Evolutionary conservation across 23 red algal genomes (phyloP), one percentile per base, ranked within the genome.

Genomic region (Pyropia haitanensis): DNA sequence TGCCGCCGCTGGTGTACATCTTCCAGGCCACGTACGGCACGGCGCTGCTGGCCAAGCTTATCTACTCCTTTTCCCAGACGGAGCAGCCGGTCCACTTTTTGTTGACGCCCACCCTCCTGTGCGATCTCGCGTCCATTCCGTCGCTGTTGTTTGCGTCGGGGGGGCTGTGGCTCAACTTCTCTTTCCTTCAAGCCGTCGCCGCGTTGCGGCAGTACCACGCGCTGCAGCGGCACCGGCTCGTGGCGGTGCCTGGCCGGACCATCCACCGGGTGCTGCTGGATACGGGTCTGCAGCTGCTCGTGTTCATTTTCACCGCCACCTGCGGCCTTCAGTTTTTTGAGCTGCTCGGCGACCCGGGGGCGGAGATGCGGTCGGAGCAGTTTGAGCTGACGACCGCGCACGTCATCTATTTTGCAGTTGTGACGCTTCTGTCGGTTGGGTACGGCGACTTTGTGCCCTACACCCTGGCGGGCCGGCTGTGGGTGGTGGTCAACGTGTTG

Each of bases 391-490:
- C 88, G 0, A 77, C 74, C 74, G 80, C 74, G 15, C 84, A 88
- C 53, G 78, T 84, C 14, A 68, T 96, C 10, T 96, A 96, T 61
- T 96, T 96, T 76, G 83, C 80, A n/a, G 83, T 96, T 14, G 79
- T 89, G 33, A 96, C 92, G 29, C 57, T 96, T 14, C 81, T 83
- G 72, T 90, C 92, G 1, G 92, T 96, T 17, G 92, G 92, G 13
- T 96, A 96, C 71, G 92, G 92, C 4, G 92, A 96, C 73, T 90
- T 89, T 55, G 79, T 86, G 49, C 75, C 88, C 10, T 85, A 89
- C 67, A 89, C 84, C 14, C 54, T 89, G 14, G 52, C 77, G 29
- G 84, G 84, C 21, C 54, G 84, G 58, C 76, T 89, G 74, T 89
- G 84, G 84, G 72, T 89, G 22, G 84, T 89, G 8, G 76, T 80